Evolutionary conservation across 2,329 filamentous ascomycete genomes (phyloP).

Genomic region (Fusarium begoniae): DNA sequence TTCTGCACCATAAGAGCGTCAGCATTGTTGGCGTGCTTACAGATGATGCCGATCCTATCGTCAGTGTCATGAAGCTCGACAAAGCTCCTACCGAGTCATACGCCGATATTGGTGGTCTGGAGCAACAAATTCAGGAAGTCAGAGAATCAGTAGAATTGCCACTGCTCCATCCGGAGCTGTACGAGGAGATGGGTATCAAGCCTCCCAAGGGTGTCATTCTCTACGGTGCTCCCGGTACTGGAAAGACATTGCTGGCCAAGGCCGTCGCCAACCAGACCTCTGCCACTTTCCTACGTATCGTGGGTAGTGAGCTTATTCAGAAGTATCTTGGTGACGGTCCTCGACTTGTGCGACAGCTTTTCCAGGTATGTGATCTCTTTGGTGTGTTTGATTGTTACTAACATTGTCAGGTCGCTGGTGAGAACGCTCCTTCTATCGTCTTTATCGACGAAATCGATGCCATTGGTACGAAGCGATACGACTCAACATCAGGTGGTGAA

Average conservation of each 20-base stretch:
- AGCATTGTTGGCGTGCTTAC: slow-evolving; percentile 97
- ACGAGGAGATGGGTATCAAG: slow-evolving; percentile 99
- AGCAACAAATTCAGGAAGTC: slow-evolving; percentile 96
- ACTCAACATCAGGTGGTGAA: slow-evolving; percentile 95
- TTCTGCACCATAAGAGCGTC: slow-evolving; percentile 97
- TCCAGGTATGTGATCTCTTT: slow-evolving; percentile 66
- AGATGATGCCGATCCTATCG: slow-evolving; percentile 92
- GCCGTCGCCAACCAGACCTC: slow-evolving; percentile 99
- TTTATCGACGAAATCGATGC: slow-evolving; percentile 99
- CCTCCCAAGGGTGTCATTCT: slow-evolving; percentile 99
- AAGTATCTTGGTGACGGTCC: slow-evolving; percentile 98
- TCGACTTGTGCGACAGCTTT: slow-evolving; percentile 92
- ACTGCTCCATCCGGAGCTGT: slow-evolving; percentile 92
- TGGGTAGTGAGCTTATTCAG: slow-evolving; percentile 96
- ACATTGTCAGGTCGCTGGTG: slow-evolving; percentile 77
- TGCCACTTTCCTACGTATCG: slow-evolving; percentile 96
- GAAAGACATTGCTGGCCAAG: slow-evolving; percentile 95
- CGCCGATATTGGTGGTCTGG: slow-evolving; percentile 96
- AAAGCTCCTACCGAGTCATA: slow-evolving; percentile 99
- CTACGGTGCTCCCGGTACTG: slow-evolving; percentile 95
- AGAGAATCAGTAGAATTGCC: slow-evolving; percentile 96
- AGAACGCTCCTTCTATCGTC: slow-evolving; percentile 95
- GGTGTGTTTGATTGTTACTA: not conserved
- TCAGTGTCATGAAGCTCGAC: slow-evolving; percentile 99
- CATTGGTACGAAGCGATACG: slow-evolving; percentile 98